phyloP scores from a whole-genome alignment of 2,329 filamentous ascomycete species.

The Trichophyton benhamiae region DNA sequence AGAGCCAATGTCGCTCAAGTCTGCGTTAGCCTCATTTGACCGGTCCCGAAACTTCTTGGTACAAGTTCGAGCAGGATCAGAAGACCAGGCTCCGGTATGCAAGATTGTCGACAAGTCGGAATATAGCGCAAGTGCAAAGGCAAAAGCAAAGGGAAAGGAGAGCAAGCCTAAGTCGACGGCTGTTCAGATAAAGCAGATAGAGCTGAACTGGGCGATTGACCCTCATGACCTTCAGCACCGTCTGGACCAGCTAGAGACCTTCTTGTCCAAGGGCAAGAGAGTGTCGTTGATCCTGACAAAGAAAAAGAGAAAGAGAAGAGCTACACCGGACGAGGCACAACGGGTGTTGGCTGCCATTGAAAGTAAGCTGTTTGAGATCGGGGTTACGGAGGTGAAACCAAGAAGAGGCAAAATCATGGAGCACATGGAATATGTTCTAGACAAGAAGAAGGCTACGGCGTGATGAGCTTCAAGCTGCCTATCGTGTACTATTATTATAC shows the following conservation, averaged over 20 bases:
- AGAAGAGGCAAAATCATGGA: slow-evolving; percentile 33
- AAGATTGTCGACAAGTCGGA: slow-evolving; percentile 52
- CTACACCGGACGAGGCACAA: slow-evolving; percentile 49
- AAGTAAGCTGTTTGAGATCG: slow-evolving; percentile 33
- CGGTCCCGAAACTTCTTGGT: slow-evolving; percentile 40
- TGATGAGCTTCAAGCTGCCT: background rate
- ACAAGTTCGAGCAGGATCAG: slow-evolving; percentile 31
- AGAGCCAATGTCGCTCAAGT: slow-evolving; percentile 18
- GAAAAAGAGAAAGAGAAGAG: slow-evolving; percentile 51
- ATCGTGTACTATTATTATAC: background rate
- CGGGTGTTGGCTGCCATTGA: slow-evolving; percentile 44
- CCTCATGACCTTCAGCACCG: slow-evolving; percentile 61
- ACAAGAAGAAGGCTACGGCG: slow-evolving; percentile 19
- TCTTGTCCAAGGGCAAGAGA: slow-evolving; percentile 60
- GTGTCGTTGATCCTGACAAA: slow-evolving; percentile 62
- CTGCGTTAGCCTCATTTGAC: slow-evolving; percentile 36
- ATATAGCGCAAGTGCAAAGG: slow-evolving; percentile 25
- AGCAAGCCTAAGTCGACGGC: slow-evolving; percentile 27
- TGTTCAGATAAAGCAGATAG: slow-evolving; percentile 55
- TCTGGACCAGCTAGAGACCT: slow-evolving; percentile 53
- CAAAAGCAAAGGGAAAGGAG: slow-evolving; percentile 25
- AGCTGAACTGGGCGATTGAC: slow-evolving; percentile 80
- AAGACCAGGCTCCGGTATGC: slow-evolving; percentile 48
- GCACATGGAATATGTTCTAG: slow-evolving; percentile 26
- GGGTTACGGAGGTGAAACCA: slow-evolving; percentile 29